A percentile compares a stretch with the other conserved stretches of the same genome.
These are phyloP conservation scores for Mycena venus DNA, from an alignment of 768 basidiomycete genomes.

Conservation along the genomic window DNA sequence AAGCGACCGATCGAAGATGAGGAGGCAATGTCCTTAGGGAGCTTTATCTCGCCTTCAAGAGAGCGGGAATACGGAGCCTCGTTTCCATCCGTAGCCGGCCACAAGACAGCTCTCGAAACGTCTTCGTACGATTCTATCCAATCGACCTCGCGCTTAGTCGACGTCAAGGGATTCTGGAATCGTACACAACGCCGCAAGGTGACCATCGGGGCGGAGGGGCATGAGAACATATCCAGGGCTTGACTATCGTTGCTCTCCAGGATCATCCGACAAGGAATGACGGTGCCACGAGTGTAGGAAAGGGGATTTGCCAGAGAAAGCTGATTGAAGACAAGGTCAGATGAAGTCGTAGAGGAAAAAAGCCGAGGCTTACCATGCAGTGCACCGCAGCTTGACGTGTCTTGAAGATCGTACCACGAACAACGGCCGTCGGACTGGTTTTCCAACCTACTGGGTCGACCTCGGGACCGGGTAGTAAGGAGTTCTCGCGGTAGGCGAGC, in stretches of 20 bases:
- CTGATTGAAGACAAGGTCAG: conserved; percentile 37
- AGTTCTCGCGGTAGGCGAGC: conserved; percentile 32
- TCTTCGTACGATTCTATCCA: conserved; percentile 63
- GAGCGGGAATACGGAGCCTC: conserved; percentile 50
- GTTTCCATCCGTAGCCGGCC: conserved; percentile 52
- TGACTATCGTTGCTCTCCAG: conserved; percentile 55
- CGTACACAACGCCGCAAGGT: conserved; percentile 40
- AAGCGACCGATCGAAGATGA: conserved; percentile 65
- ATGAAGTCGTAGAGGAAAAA: neutral
- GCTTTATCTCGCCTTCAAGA: conserved; percentile 66
- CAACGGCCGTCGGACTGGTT: conserved; percentile 53
- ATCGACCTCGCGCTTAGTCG: conserved; percentile 53
- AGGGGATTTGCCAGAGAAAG: conserved; percentile 64
- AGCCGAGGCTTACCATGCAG: conserved; percentile 53
- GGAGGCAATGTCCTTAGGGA: conserved; percentile 65
- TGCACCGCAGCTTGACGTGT: conserved; percentile 54
- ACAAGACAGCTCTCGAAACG: conserved; percentile 60
- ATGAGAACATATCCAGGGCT: conserved; percentile 57
- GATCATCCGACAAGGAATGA: conserved; percentile 60
- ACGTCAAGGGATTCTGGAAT: conserved; percentile 48
- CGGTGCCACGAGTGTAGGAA: conserved; percentile 64
- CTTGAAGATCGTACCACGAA: conserved; percentile 57
- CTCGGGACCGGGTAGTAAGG: conserved; percentile 28
- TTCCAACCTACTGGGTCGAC: conserved; percentile 66
- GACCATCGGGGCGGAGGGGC: conserved; percentile 55